Percentiles rank a stretch among this genome's conserved stretches.
Conservation (phyloP, 371 early-diverging fungal species). For the Haplosporangium sp. region DNA sequence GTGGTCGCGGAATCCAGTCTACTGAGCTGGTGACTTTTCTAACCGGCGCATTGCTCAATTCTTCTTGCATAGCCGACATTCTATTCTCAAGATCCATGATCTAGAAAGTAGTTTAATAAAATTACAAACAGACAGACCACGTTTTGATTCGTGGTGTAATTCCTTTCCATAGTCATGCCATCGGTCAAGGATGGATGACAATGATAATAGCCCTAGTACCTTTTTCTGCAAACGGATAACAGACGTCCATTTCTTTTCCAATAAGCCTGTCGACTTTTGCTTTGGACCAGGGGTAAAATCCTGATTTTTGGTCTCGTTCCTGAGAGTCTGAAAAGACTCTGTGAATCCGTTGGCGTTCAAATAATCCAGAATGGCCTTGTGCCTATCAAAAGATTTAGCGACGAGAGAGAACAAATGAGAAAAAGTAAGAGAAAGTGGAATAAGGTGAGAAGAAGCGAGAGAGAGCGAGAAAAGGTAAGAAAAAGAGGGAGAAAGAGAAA, state of each 20-base stretch:
- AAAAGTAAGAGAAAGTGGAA: too few relatives aligned
- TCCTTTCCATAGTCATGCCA: not conserved
- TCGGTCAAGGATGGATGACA: too few relatives aligned
- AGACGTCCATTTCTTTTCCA: constrained; percentile 96
- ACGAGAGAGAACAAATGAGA: not conserved
- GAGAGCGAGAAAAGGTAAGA: not conserved
- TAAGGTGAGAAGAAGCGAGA: too few relatives aligned
- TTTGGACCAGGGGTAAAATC: constrained; percentile 81
- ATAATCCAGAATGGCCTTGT: constrained; percentile 89
- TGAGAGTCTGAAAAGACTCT: constrained; percentile 74
- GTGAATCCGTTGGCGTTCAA: constrained; percentile 78
- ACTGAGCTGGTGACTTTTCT: constrained; percentile 70
- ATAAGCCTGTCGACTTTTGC: constrained; percentile 83
- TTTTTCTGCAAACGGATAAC: constrained; percentile 93
- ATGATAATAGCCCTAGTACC: constrained; percentile 1
- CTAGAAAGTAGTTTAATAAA: constrained; percentile 51
- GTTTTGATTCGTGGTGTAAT: constrained; percentile 1
- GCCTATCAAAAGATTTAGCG: constrained; percentile 58
- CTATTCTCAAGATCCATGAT: constrained; percentile 91
- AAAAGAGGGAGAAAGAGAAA: not conserved
- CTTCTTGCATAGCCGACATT: constrained; percentile 80
- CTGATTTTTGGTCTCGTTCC: constrained; percentile 77
- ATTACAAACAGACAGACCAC: not conserved
- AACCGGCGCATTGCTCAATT: constrained; percentile 73
- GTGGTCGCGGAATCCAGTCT: constrained; percentile 87